phyloP scores from a whole-genome alignment of 2,329 filamentous ascomycete genomes.

The Ampelomyces quisqualis region DNA sequence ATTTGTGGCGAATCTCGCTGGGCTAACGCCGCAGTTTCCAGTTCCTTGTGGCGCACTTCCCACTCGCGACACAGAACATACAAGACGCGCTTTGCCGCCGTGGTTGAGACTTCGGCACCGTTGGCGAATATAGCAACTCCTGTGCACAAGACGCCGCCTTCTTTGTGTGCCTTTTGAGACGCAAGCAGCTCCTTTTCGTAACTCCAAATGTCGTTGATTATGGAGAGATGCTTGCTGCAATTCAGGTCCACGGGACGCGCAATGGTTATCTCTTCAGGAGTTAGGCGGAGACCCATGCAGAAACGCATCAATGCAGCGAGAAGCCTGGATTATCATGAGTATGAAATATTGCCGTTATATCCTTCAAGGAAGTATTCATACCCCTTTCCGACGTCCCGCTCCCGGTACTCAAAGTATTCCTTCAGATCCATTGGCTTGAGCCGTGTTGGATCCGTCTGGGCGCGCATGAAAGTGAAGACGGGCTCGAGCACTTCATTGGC shows the following conservation, averaged over 20 bases:
- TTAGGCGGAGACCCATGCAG: constrained; percentile 37
- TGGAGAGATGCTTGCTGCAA: constrained; percentile 43
- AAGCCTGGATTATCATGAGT: no score
- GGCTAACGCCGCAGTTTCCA: constrained; percentile 3
- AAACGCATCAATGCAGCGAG: constrained; percentile 47
- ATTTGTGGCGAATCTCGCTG: not conserved
- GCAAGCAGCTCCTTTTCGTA: constrained; percentile 45
- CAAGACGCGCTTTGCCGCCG: constrained; percentile 33
- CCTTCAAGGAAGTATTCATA: constrained; percentile 18
- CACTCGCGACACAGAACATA: constrained; percentile 38
- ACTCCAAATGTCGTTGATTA: constrained; percentile 48
- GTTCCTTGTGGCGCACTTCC: constrained; percentile 27
- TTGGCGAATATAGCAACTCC: constrained; percentile 34
- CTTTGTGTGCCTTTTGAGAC: constrained; percentile 13
- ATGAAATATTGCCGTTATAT: constrained; percentile 3
- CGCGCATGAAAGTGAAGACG: constrained; percentile 45
- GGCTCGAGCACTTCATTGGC: constrained; percentile 46
- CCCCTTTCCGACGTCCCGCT: constrained; percentile 46
- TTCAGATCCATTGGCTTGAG: constrained; percentile 27
- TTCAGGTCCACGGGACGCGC: constrained; percentile 37
- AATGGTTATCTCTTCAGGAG: constrained; percentile 24
- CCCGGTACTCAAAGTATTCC: constrained; percentile 44
- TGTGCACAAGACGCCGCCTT: constrained; percentile 37
- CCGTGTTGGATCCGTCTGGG: constrained; percentile 39
- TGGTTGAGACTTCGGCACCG: constrained; percentile 22